Evolutionary conservation across 108 stramenopile genomes (phyloP).

Genomic region (Discostella pseudostelligera): DNA sequence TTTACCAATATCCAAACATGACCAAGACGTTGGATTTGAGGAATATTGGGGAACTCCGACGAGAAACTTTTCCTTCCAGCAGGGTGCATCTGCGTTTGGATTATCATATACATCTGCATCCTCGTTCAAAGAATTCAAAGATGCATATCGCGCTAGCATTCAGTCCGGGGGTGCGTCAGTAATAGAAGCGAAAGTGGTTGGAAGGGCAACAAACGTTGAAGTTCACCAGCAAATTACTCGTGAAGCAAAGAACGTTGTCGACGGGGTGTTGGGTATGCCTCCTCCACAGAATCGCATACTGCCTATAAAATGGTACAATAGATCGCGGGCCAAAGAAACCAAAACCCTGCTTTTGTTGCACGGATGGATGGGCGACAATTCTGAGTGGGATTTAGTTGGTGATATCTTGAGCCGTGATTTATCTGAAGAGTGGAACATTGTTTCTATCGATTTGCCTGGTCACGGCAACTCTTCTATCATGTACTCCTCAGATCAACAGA

Average conservation of each 20-base stretch:
- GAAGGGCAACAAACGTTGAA: slow-evolving; percentile 61
- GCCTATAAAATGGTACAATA: slow-evolving; percentile 2
- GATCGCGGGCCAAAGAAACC: background rate
- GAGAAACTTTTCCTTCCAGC: slow-evolving; percentile 63
- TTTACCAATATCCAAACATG: slow-evolving; percentile 91
- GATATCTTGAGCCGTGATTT: slow-evolving; percentile 32
- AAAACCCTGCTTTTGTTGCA: slow-evolving; percentile 78
- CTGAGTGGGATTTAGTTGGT: slow-evolving; percentile 72
- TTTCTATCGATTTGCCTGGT: slow-evolving; percentile 74
- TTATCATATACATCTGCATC: slow-evolving; percentile 45
- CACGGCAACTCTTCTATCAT: slow-evolving; percentile 58
- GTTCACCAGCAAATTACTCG: slow-evolving; percentile 63
- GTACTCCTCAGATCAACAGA: slow-evolving; percentile 33
- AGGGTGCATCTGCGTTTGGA: slow-evolving; percentile 68
- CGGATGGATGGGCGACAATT: slow-evolving; percentile 87
- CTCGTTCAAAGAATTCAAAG: slow-evolving; percentile 44
- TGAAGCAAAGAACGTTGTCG: slow-evolving; percentile 33
- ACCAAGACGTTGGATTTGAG: slow-evolving; percentile 80
- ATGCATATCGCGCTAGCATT: slow-evolving; percentile 32
- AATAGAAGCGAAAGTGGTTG: slow-evolving; percentile 65
- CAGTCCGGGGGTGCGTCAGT: slow-evolving; percentile 29
- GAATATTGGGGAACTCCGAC: slow-evolving; percentile 92
- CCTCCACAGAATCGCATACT: background rate
- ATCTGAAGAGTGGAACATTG: slow-evolving; percentile 59
- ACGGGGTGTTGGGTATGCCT: slow-evolving; percentile 10